Conservation (phyloP, 2,329 filamentous ascomycete genomes). For the Stemphylium lycopersici region DNA sequence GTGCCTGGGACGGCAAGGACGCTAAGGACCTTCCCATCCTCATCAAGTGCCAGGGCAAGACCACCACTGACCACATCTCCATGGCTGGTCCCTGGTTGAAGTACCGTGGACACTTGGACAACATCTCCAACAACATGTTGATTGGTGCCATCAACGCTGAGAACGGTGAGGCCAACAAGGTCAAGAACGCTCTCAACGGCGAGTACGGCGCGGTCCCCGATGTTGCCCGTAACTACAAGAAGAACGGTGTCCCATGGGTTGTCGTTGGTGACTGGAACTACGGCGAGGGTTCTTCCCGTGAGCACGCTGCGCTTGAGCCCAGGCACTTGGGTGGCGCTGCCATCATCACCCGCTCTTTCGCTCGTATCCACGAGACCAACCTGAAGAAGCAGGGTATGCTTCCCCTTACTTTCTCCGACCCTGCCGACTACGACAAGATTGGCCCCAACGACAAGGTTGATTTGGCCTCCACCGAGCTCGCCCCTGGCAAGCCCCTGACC, state of each 20-base stretch:
- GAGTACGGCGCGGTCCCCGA: conserved; percentile 88
- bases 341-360: conserved; percentile 94
- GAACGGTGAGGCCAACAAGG: conserved; percentile 97
- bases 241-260: conserved; percentile 94
- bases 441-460: conserved; percentile 91
- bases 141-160: conserved; percentile 96
- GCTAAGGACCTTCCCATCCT: conserved; percentile 63
- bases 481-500: conserved; percentile 89
- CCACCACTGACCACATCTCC: conserved; percentile 95
- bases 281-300: conserved; percentile 95
- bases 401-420: conserved; percentile 91
- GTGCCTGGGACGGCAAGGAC: conserved; percentile 91
- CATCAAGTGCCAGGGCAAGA: conserved; percentile 97
- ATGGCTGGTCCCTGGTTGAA: conserved; percentile 98
- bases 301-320: conserved; percentile 97
- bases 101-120: conserved; percentile 98
- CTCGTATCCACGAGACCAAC: conserved; percentile 99
- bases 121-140: conserved; percentile 99
- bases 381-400: conserved; percentile 99
- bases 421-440: conserved; percentile 98
- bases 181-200: conserved; percentile 86
- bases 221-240: conserved; percentile 98
- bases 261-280: conserved; percentile 99
- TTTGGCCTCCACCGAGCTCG: conserved; percentile 85
- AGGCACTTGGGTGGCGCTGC: conserved; percentile 95